These are phyloP conservation scores for Colletotrichum ledebouriae DNA, from an alignment of 2,329 filamentous ascomycete genomes.

Conservation along the genomic window DNA sequence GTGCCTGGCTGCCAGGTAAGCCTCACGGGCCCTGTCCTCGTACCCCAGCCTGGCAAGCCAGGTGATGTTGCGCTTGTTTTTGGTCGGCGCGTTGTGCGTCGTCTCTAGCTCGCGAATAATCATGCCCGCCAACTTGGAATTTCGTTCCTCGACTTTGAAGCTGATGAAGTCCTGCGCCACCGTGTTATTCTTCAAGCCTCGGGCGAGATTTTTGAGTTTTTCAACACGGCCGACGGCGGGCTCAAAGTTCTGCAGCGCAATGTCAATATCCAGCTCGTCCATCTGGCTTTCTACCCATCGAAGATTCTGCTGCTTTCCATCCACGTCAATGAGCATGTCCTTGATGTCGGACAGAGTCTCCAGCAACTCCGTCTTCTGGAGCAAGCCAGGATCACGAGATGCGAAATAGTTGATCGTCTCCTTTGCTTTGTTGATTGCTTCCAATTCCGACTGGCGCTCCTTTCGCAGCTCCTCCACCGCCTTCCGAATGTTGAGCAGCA, in stretches of 20 bases:
- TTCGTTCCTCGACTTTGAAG: constrained; percentile 90
- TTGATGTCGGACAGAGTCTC: constrained; percentile 84
- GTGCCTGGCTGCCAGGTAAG: constrained; percentile 84
- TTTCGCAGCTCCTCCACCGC: constrained; percentile 93
- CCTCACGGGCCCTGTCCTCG: constrained; percentile 88
- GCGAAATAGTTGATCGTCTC: constrained; percentile 91
- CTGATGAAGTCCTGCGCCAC: constrained; percentile 93
- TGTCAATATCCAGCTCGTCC: constrained; percentile 95
- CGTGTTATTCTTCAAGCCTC: constrained; percentile 84
- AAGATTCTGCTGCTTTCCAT: constrained; percentile 95
- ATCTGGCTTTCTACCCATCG: constrained; percentile 96
- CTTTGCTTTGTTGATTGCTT: constrained; percentile 85
- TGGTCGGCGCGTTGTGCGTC: constrained; percentile 80
- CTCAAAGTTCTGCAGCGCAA: constrained; percentile 91
- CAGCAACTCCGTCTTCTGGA: constrained; percentile 84
- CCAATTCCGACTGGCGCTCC: constrained; percentile 85
- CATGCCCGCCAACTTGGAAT: constrained; percentile 80
- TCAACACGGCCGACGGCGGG: constrained; percentile 87
- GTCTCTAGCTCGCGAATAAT: constrained; percentile 83
- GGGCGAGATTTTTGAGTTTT: constrained; percentile 83
- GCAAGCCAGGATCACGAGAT: constrained; percentile 79
- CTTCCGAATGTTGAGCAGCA: constrained; percentile 92
- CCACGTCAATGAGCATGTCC: constrained; percentile 93
- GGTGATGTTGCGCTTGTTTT: constrained; percentile 83
- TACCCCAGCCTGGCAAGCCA: constrained; percentile 91